phyloP scores from a whole-genome alignment of 2,329 filamentous ascomycete species.

The Coniosporium tulheliwenetii region DNA sequence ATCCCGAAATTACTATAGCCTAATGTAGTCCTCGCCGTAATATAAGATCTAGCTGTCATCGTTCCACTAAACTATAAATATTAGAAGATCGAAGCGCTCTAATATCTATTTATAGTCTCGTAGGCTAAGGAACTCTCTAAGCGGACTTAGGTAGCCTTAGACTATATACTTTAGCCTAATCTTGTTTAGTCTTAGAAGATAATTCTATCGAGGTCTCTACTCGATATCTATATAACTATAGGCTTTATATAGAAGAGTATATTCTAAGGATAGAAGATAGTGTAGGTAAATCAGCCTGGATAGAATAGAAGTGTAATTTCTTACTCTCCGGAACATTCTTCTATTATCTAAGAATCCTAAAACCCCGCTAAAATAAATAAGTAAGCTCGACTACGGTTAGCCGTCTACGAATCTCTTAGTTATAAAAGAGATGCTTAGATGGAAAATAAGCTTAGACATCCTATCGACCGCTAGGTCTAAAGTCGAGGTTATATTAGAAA shows the following conservation, averaged over 20 bases:
- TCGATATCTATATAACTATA: neutral
- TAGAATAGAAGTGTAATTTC: neutral
- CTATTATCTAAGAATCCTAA: slow-evolving; percentile 16
- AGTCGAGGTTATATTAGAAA: neutral
- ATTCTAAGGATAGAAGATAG: neutral
- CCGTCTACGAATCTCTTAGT: slow-evolving; percentile 12
- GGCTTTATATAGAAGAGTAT: neutral
- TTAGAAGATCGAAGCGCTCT: neutral
- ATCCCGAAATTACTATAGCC: neutral
- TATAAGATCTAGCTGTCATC: too few species aligned
- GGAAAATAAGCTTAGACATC: neutral
- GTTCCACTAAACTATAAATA: neutral
- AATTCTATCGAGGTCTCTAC: neutral
- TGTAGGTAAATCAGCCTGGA: neutral
- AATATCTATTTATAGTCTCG: neutral
- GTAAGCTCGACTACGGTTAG: slow-evolving; percentile 6
- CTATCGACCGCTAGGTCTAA: too few species aligned
- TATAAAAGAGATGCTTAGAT: slow-evolving; percentile 8
- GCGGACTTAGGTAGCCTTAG: neutral
- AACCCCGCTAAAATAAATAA: slow-evolving; percentile 22
- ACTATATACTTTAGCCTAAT: neutral
- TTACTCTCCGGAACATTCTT: neutral
- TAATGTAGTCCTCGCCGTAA: too few species aligned
- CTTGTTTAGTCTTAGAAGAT: neutral
- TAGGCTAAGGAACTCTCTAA: neutral